A percentile compares a stretch with the other conserved stretches of the same genome.
phyloP scores from a whole-genome alignment of 2,329 filamentous ascomycete species.

The Fusarium pseudoanthophilum region DNA sequence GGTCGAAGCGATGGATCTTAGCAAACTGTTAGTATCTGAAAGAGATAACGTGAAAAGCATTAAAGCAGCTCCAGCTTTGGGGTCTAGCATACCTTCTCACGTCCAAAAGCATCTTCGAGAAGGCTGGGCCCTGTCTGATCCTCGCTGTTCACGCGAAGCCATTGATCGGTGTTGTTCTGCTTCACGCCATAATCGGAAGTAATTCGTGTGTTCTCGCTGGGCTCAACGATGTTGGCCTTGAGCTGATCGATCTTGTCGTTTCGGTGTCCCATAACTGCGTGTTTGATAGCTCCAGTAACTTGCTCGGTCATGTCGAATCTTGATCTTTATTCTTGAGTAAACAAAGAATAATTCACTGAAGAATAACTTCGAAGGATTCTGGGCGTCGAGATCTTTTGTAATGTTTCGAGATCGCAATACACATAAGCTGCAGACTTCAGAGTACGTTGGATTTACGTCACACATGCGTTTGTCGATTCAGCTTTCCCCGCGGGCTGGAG shows the following conservation, averaged over 20 bases:
- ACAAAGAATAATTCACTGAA: neutral
- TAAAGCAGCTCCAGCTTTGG: too few species aligned
- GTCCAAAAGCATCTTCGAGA: conserved; percentile 76
- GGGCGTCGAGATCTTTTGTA: neutral
- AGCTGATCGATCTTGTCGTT: conserved; percentile 72
- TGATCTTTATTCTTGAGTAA: neutral
- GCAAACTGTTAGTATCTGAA: too few species aligned
- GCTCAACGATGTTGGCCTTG: conserved; percentile 66
- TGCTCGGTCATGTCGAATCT: conserved; percentile 34
- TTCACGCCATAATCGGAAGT: conserved; percentile 84
- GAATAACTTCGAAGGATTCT: fast-evolving
- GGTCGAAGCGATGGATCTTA: conserved; percentile 80
- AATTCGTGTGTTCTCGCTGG: conserved; percentile 67
- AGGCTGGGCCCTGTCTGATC: conserved; percentile 74
- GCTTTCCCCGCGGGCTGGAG: neutral
- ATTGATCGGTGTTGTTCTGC: conserved; percentile 79
- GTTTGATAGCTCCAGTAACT: conserved; percentile 50
- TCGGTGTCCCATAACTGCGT: conserved; percentile 55
- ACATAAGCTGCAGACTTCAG: neutral
- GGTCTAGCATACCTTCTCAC: conserved; percentile 83
- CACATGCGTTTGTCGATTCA: conserved; percentile 3
- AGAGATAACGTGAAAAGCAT: too few species aligned
- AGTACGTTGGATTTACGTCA: conserved; percentile 40
- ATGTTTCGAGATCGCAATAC: neutral
- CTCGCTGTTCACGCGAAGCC: conserved; percentile 73